Base-by-base conservation (phyloP, 306 rosid species). In the Ziziphus jujuba region DNA sequence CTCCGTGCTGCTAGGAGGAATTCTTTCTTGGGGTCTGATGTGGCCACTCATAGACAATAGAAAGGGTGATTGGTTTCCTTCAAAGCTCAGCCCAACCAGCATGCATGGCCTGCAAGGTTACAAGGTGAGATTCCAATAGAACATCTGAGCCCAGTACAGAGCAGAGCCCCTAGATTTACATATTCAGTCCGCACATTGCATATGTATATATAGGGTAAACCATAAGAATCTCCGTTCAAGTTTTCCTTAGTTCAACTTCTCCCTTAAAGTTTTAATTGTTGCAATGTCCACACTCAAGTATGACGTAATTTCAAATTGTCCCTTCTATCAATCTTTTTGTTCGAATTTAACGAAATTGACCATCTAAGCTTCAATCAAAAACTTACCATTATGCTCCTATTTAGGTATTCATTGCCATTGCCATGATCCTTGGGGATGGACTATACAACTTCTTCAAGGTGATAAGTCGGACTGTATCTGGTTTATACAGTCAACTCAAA, bases 351-450 rank as follows among this genome's bases (percentile, higher is more conserved):
- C 33, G 33, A 28, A 28, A 28, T 28, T 28, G 33, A 28, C 33
- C 33, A 38, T 1, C 9, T 38, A 7, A 38, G 7, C 45, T 40
- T 40, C 45, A 40, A 21, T 47, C 11, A 9, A 43, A 64, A 64
- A 49, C 69, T 64, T 35, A 63, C 69, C 44, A 28, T 56, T 13
- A 36, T 17, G 9, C 59, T 10, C 19, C 57, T 21, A 9, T 45
- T 43, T 66, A 81, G 85, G 83, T 81, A 51, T 81, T 81, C 69
- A 77, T 81, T 53, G 72, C 82, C 59, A 81, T 77, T 70, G 80
- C 86, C 61, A 35, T 81, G 68, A 81, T 81, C 69, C 72, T 81
- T 21, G 83, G 86, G 25, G 86, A 81, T 35, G 86, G 86, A 28
- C 65, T 81, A 15, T 81, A 81, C 80, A 81, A 81, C 63, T 77